Percentiles rank a stretch among this genome's conserved stretches.
phyloP scores from a whole-genome alignment of 192 early-diverging fungal genomes.

The Entrophospora sp. region DNA sequence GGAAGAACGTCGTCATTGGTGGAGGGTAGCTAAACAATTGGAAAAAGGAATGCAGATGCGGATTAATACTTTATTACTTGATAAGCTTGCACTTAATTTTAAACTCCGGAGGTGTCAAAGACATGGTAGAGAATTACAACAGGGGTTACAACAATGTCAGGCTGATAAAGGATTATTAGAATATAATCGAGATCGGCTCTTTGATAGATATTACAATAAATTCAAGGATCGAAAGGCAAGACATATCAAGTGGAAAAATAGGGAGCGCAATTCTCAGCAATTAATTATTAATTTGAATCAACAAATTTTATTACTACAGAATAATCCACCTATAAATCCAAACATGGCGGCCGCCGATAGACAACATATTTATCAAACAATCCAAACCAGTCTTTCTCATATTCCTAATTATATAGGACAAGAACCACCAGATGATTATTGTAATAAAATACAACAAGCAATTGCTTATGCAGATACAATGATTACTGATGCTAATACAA shows the following conservation, averaged over 20 bases:
- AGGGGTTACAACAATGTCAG: too few relatives aligned
- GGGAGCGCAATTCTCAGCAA: background rate
- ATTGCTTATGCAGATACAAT: background rate
- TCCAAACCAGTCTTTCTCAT: background rate
- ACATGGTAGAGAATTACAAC: too few relatives aligned
- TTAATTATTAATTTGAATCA: background rate
- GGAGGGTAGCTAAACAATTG: too few relatives aligned
- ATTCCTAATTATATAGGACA: slow-evolving; percentile 1
- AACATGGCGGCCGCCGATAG: background rate
- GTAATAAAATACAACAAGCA: background rate
- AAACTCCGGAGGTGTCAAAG: too few relatives aligned
- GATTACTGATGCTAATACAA: background rate
- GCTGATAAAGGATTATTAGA: too few relatives aligned
- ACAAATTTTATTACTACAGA: background rate
- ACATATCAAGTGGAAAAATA: too few relatives aligned
- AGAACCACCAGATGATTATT: slow-evolving; percentile 16
- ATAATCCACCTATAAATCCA: slow-evolving; percentile 3
- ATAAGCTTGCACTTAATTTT: too few relatives aligned
- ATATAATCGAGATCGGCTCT: background rate
- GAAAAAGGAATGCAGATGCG: too few relatives aligned
- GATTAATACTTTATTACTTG: too few relatives aligned
- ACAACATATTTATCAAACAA: background rate
- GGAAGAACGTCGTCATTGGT: too few relatives aligned
- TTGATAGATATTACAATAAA: background rate
- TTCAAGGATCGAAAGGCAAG: too few relatives aligned